These are phyloP conservation scores for Cladophialophora exuberans DNA, from an alignment of 2,329 filamentous ascomycete species.

Conservation along the genomic window DNA sequence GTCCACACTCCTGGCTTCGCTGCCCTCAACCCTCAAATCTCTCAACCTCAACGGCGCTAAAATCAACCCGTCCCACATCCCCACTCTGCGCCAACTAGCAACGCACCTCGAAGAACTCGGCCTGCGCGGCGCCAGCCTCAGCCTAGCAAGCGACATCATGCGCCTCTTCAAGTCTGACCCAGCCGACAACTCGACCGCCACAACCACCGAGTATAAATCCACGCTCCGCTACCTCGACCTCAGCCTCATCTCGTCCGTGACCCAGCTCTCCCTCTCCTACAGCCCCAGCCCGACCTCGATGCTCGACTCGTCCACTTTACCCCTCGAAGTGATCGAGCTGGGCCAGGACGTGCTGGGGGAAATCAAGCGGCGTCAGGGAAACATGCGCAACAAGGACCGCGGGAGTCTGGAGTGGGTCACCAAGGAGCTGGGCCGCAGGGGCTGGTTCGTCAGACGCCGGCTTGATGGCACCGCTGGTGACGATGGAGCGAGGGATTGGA, in stretches of 20 bases:
- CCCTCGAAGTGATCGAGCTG: slow-evolving; percentile 77
- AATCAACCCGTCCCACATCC: slow-evolving; percentile 67
- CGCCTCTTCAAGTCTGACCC: slow-evolving; percentile 57
- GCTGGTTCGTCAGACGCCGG: slow-evolving; percentile 64
- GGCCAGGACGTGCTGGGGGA: slow-evolving; percentile 70
- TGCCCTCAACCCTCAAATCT: slow-evolving; percentile 70
- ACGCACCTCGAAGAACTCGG: slow-evolving; percentile 78
- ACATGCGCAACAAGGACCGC: slow-evolving; percentile 41
- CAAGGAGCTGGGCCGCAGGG: slow-evolving; percentile 68
- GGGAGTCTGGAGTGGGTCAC: slow-evolving; percentile 69
- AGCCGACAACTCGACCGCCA: slow-evolving; percentile 28
- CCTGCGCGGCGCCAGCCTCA: slow-evolving; percentile 67
- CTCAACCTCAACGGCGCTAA: slow-evolving; percentile 76
- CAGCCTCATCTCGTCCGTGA: slow-evolving; percentile 66
- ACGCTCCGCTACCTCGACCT: slow-evolving; percentile 76
- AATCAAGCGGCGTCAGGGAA: slow-evolving; percentile 54
- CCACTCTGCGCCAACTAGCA: slow-evolving; percentile 65
- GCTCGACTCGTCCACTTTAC: slow-evolving; percentile 63
- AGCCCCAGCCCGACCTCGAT: slow-evolving; percentile 60
- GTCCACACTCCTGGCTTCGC: slow-evolving; percentile 63
- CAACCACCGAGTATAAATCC: slow-evolving; percentile 1
- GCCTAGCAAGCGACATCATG: slow-evolving; percentile 64
- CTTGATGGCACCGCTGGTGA: slow-evolving; percentile 46
- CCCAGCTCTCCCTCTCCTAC: slow-evolving; percentile 61
- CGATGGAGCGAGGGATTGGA: slow-evolving; percentile 69